Base-by-base conservation (phyloP, 352 stramenopile genomes). In the Bremia lactucae region DNA sequence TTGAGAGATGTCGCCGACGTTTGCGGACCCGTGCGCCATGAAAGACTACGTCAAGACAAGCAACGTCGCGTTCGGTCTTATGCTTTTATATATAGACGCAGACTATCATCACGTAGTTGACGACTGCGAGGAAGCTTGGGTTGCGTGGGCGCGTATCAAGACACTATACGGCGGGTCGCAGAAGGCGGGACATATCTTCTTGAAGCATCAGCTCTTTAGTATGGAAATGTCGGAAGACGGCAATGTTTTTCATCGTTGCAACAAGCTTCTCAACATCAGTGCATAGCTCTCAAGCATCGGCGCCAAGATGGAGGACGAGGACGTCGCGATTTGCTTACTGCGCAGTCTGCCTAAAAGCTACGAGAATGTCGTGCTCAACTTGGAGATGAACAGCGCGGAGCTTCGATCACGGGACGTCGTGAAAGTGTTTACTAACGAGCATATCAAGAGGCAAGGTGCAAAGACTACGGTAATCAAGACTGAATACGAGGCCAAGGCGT, bases 181-280 rank as follows among this genome's bases (percentile, higher is more conserved):
- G 24, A 29, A 29, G 24, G 24, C 24, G 8, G 24, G 24, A 13
- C 24, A n/a, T n/a, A 29, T 29, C 24, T 3, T 13, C 2, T 11
- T 29, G 7, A 29, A 29, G 24, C 24, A 11, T 13, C 24, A 29
- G 24, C 24, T 29, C 24, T 29, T 29, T 7, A 29, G 13, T 7
- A 11, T 11, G 24, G 24, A 2, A 29, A 3, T 29, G 24, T 29
- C n/a, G n/a, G 24, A 29, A 29, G 24, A 11, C 24, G 24, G 24
- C 3, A 29, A 3, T 29, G 24, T 29, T 7, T 11, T 29, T 13
- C 24, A 29, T 13, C 3, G 13, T 29, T 29, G 24, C 24, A 3
- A 29, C 24, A n/a, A 52, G 70, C n/a, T 29, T 1, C 3, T 29
- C 24, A 29, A 29, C 24, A 29, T 3, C 24, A 29, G 24, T n/a